Evolutionary conservation across 2,329 filamentous ascomycete species (phyloP).

Genomic region (Colletotrichum filicis): DNA sequence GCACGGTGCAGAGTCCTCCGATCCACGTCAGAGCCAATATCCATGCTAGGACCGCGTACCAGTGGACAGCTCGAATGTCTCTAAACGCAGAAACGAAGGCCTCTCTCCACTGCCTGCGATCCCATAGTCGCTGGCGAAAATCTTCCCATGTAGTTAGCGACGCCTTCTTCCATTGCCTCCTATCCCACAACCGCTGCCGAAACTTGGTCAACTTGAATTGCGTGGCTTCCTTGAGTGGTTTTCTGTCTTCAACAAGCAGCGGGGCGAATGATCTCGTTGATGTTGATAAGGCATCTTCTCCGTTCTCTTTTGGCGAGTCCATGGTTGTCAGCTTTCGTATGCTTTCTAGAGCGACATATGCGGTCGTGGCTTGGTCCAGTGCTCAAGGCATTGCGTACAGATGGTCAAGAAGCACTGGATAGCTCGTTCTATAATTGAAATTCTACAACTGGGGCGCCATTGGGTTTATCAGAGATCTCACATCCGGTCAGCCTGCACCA

Average conservation of each 20-base stretch:
- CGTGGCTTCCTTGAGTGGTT: background rate
- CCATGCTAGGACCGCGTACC: background rate
- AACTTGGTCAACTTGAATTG: background rate
- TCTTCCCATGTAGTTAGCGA: background rate
- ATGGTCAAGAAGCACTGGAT: background rate
- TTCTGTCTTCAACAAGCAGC: constrained; percentile 7
- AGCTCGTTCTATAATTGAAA: background rate
- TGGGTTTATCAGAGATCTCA: background rate
- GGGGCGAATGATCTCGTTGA: constrained; percentile 10
- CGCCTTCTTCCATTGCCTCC: background rate
- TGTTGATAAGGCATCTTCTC: background rate
- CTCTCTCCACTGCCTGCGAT: constrained; percentile 6
- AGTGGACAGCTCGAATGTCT: background rate
- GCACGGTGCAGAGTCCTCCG: background rate
- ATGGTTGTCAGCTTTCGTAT: background rate
- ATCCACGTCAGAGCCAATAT: background rate
- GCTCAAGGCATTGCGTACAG: background rate
- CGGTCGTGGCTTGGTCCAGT: background rate
- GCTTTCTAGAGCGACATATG: background rate
- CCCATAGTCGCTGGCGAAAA: background rate
- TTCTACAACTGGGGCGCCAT: background rate
- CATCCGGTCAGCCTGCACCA: background rate
- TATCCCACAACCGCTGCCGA: background rate
- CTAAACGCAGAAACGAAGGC: background rate
- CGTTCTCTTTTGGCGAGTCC: background rate